Evolutionary conservation across 768 basidiomycete species (phyloP).

Genomic region (Lentinula lateritia): DNA sequence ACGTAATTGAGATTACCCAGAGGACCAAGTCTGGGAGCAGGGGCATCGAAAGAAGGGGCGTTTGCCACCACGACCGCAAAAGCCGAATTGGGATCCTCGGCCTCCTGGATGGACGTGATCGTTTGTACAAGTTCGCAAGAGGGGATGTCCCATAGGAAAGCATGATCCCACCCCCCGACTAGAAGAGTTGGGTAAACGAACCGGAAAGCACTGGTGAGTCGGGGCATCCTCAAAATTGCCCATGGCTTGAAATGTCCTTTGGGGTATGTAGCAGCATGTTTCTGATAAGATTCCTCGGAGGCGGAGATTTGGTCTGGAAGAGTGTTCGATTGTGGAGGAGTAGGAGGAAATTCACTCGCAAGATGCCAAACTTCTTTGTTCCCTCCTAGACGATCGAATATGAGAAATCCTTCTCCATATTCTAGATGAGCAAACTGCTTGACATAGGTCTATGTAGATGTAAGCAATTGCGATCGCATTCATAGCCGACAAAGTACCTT

Average conservation of each 20-base stretch:
- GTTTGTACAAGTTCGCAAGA: conserved; percentile 43
- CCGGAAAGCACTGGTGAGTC: conserved; percentile 47
- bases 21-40: background rate
- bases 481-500: conserved; percentile 25
- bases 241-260: conserved; percentile 60
- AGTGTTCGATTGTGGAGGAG: conserved; percentile 13
- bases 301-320: conserved; percentile 22
- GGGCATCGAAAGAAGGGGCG: background rate
- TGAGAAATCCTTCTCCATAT: conserved; percentile 63
- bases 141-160: conserved; percentile 61
- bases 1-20: conserved; percentile 54
- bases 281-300: conserved; percentile 7
- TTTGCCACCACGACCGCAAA: background rate
- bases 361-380: conserved; percentile 71
- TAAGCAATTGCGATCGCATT: background rate
- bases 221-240: conserved; percentile 48
- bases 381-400: conserved; percentile 57
- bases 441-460: conserved; percentile 37
- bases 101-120: conserved; percentile 33
- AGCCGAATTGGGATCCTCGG: background rate
- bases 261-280: conserved; percentile 3
- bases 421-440: conserved; percentile 63
- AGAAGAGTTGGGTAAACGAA: conserved; percentile 65
- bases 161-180: conserved; percentile 35
- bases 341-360: conserved; percentile 21